Percentiles rank a stretch among this genome's conserved stretches.
Evolutionary conservation across 805 yeast genomes (phyloP).

Genomic region (Helenozyma rhizophorensis): DNA sequence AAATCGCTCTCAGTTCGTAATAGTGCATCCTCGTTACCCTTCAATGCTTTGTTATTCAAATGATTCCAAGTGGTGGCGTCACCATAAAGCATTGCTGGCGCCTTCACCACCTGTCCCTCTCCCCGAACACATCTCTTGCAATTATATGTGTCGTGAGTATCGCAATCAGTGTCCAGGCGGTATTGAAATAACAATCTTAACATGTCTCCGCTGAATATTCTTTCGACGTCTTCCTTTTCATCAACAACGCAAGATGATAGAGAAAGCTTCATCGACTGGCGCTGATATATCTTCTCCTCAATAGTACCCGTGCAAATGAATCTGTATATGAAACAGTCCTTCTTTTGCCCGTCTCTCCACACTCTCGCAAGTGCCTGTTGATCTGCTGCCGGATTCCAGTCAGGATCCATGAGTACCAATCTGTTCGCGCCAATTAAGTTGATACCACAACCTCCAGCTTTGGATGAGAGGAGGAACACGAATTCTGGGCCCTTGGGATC

Average conservation of each 20-base stretch:
- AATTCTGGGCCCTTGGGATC: conserved; percentile 87
- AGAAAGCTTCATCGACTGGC: conserved; percentile 92
- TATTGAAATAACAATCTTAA: conserved; percentile 72
- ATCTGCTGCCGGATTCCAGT: conserved; percentile 98
- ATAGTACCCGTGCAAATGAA: conserved; percentile 93
- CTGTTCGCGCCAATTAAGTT: conserved; percentile 96
- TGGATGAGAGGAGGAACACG: conserved; percentile 83
- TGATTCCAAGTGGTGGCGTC: conserved; percentile 99
- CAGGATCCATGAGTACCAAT: conserved; percentile 79
- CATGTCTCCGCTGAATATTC: conserved; percentile 81
- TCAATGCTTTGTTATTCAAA: conserved; percentile 58
- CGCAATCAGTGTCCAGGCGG: conserved; percentile 65
- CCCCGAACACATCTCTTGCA: conserved; percentile 70
- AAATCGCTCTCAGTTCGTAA: conserved; percentile 67
- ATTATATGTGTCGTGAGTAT: conserved; percentile 87
- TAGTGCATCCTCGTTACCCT: conserved; percentile 68
- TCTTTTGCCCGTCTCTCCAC: conserved; percentile 98
- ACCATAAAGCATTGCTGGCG: conserved; percentile 92
- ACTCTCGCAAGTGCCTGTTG: conserved; percentile 97
- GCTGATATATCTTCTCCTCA: conserved; percentile 92
- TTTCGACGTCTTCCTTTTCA: conserved; percentile 90
- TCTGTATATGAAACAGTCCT: conserved; percentile 91
- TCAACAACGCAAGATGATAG: conserved; percentile 95
- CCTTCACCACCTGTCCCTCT: conserved; percentile 51
- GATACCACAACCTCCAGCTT: conserved; percentile 99